Evolutionary conservation across 2,329 filamentous ascomycete genomes (phyloP), one percentile per base, ranked within the genome.

Genomic region (Chrysoporthe cubensis): DNA sequence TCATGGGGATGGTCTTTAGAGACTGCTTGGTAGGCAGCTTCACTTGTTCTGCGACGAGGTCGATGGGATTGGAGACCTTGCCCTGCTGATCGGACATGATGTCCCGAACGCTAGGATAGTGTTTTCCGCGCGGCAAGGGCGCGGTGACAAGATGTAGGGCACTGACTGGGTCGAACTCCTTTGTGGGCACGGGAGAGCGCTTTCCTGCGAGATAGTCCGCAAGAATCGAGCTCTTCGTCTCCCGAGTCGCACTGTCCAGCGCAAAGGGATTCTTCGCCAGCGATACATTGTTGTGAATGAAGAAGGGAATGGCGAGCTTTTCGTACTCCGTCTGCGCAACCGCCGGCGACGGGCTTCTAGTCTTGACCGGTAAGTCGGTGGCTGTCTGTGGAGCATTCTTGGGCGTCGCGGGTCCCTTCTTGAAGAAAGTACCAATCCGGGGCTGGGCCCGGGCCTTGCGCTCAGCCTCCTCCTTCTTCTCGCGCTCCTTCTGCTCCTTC

Each of bases 271-370:
- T 80, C 0, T 85, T 83, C 0, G 94, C 93, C 64, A 97, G 73
- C n/a, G 80, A 86, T 1, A 93, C 91, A 74, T 93, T 86, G 2
- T 89, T 84, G 68, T 93, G 91, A 58, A 96, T 75, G 70, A 91
- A 94, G 77, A 97, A 98, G 0, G 92, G 89, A 43, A 93, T 86
- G 74, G 98, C 98, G 46, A 85, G 82, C 72, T 88, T 89, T 21
- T 91, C 81, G 72, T 93, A 94, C 57, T 87, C 84, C 0, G 86
- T 70, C 42, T 62, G 66, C 21, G 32, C 66, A 60, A 50, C 68
- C 75, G 11, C 58, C n/a, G 68, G 68, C 16, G 68, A 70, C 34
- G 68, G 68, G 46, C 68, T 70, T 60, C 68, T 70, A 66, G 66
- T 54, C 13, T 62, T 58, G n/a, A 44, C 62, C 48, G 70, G 68